Conservation (phyloP, 169 alveolate species). For the Hammondia hammondi region DNA sequence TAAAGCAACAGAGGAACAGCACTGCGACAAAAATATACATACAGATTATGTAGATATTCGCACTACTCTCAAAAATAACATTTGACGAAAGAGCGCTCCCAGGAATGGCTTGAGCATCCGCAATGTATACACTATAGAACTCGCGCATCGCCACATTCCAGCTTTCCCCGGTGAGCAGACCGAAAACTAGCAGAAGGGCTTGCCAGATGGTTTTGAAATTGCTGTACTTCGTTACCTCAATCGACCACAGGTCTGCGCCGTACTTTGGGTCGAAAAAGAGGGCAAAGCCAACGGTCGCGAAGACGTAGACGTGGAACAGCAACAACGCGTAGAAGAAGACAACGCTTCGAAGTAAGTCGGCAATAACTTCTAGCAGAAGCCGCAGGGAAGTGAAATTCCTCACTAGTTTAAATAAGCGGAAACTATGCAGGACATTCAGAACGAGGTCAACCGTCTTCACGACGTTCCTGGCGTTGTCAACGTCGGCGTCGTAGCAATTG, state of each 20-base stretch:
- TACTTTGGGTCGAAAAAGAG: slow-evolving; percentile 63
- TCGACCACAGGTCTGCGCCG: background rate
- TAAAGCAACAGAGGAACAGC: slow-evolving; percentile 32
- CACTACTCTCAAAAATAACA: background rate
- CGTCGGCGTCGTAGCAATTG: background rate
- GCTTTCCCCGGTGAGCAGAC: slow-evolving; percentile 61
- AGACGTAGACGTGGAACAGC: slow-evolving; percentile 37
- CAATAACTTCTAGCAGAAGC: slow-evolving; percentile 40
- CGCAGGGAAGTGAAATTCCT: slow-evolving; percentile 49
- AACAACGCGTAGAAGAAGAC: slow-evolving; percentile 46
- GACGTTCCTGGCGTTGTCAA: background rate
- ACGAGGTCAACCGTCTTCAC: background rate
- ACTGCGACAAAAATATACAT: slow-evolving; percentile 44
- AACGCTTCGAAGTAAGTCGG: slow-evolving; percentile 54
- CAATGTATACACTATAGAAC: slow-evolving; percentile 39
- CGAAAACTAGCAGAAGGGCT: slow-evolving; percentile 53
- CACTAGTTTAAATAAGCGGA: slow-evolving; percentile 59
- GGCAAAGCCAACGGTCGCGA: slow-evolving; percentile 47
- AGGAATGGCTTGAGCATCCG: background rate
- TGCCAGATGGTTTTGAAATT: slow-evolving; percentile 44
- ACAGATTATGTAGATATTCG: slow-evolving; percentile 41
- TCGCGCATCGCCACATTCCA: slow-evolving; percentile 62
- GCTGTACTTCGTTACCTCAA: slow-evolving; percentile 43
- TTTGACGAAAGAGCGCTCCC: background rate
- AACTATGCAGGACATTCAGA: slow-evolving; percentile 31